Conservation (phyloP, 2,329 filamentous ascomycete species). For the Penicillium sp. region DNA sequence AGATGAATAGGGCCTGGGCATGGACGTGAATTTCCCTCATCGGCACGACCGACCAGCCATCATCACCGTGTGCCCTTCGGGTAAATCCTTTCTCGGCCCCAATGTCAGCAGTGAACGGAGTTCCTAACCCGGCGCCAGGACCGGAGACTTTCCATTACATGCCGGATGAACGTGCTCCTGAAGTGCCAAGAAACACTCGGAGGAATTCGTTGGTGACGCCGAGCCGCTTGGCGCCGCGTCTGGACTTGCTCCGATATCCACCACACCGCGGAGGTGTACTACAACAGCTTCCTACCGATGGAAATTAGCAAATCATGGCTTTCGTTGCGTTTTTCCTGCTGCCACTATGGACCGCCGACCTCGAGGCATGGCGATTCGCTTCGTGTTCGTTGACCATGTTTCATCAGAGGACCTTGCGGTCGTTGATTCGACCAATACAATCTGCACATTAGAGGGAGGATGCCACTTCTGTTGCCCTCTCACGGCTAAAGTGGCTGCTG, state of each 20-base stretch:
- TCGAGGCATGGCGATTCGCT: not conserved
- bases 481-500: slow-evolving; percentile 10
- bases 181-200: slow-evolving; percentile 25
- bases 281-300: not conserved
- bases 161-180: slow-evolving; percentile 10
- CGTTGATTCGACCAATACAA: not conserved
- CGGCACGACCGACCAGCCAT: not conserved
- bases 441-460: not conserved
- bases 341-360: not conserved
- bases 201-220: slow-evolving; percentile 19
- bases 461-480: not conserved
- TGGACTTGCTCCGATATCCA: slow-evolving; percentile 12
- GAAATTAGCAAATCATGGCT: not conserved
- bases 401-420: not conserved
- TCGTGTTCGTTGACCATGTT: not conserved
- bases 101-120: not conserved
- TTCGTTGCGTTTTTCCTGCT: not conserved
- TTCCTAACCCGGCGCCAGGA: not conserved
- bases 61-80: slow-evolving; percentile 8
- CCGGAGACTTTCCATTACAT: not conserved
- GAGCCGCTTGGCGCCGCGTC: slow-evolving; percentile 22
- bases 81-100: not conserved
- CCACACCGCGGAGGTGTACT: not conserved
- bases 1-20: not conserved
- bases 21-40: not conserved